Conservation (phyloP, 305 asterid species). For the Nicotiana rustica region DNA sequence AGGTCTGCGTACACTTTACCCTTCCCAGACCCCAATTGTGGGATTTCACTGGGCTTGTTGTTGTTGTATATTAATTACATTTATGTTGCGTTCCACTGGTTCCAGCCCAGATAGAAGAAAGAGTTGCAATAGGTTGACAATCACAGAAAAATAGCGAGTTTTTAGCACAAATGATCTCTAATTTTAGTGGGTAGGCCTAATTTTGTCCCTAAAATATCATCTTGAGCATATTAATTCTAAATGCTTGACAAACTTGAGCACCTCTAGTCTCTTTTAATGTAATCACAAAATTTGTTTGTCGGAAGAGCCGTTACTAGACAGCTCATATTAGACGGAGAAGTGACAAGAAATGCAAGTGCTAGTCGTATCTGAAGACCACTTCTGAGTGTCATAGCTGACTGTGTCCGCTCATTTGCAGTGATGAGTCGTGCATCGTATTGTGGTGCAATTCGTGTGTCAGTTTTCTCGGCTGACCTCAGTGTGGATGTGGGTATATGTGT, state of each 20-base stretch:
- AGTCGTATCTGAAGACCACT: slow-evolving; percentile 8
- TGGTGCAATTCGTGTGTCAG: background rate
- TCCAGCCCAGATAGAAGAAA: background rate
- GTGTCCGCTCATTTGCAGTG: background rate
- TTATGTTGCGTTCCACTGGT: background rate
- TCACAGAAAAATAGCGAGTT: background rate
- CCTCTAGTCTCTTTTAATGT: background rate
- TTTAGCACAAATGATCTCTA: background rate
- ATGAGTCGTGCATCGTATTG: background rate
- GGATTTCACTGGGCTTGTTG: too few species aligned
- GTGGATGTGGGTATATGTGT: slow-evolving; percentile 13
- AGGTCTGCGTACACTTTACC: too few species aligned
- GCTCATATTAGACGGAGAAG: background rate
- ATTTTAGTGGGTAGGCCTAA: slow-evolving; percentile 13
- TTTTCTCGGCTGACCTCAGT: background rate
- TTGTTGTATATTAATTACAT: background rate
- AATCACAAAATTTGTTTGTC: background rate
- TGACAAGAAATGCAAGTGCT: background rate
- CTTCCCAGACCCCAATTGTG: too few species aligned
- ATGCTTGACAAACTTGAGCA: background rate
- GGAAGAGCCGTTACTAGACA: background rate
- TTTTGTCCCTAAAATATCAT: slow-evolving; percentile 18
- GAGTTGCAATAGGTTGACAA: background rate
- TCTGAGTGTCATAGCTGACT: background rate
- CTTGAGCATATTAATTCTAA: background rate